Percentiles rank a stretch among this genome's conserved stretches.
These are phyloP conservation scores for Hypoxylon sp. DNA, from an alignment of 2,329 filamentous ascomycete species.

Conservation along the genomic window DNA sequence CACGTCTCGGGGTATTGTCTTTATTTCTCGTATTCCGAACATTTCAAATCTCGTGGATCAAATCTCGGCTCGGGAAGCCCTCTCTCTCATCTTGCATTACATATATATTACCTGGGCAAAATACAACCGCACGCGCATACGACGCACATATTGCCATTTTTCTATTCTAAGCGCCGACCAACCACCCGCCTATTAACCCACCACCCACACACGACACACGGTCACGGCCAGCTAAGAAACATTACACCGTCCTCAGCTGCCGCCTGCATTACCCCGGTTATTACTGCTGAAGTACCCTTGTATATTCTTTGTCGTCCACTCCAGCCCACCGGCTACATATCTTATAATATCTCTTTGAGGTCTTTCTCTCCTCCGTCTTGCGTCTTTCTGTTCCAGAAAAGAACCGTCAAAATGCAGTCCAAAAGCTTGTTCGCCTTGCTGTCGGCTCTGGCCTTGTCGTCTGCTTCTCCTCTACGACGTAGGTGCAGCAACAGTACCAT, in stretches of 20 bases:
- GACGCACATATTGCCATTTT: constrained; percentile 47
- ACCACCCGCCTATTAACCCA: constrained; percentile 39
- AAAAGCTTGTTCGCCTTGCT: constrained; percentile 48
- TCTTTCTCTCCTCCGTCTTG: constrained; percentile 22
- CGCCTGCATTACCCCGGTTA: constrained; percentile 45
- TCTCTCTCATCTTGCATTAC: constrained; percentile 47
- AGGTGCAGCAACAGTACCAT: constrained; percentile 38
- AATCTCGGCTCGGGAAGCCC: constrained; percentile 53
- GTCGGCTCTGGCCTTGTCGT: constrained; percentile 48
- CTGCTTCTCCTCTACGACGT: constrained; percentile 49
- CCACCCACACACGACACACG: constrained; percentile 36
- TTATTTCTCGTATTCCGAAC: constrained; percentile 28
- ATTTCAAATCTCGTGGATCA: constrained; percentile 39
- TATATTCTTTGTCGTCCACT: constrained; percentile 22
- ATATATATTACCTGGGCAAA: constrained; percentile 40
- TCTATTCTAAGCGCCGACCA: constrained; percentile 53
- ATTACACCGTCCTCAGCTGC: constrained; percentile 48
- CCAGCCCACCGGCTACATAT: constrained; percentile 3
- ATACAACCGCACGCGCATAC: constrained; percentile 34
- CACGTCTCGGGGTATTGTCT: constrained; percentile 3
- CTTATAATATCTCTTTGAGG: constrained; percentile 40
- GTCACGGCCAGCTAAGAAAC: constrained; percentile 47
- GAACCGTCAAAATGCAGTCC: constrained; percentile 49
- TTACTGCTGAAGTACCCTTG: constrained; percentile 24
- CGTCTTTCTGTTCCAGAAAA: constrained; percentile 11